Conservation (phyloP, 306 rosid species). For the Mucuna pruriens region DNA sequence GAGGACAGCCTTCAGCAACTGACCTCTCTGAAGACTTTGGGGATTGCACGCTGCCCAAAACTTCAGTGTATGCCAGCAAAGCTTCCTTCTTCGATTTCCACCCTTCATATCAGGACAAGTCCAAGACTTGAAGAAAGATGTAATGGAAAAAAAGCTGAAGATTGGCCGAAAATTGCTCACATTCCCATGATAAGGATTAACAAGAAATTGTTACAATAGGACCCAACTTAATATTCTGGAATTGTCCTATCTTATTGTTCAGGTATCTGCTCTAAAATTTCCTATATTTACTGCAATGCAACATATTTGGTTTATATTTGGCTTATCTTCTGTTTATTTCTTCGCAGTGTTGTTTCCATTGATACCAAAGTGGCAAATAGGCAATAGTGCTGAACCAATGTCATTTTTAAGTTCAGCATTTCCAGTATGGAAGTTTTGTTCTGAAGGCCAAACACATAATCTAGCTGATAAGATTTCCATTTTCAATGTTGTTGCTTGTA, state of each 20-base stretch:
- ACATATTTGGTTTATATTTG: neutral
- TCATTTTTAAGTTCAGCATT: neutral
- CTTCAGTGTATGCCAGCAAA: constrained; percentile 16
- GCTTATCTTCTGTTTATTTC: neutral
- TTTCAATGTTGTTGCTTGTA: neutral
- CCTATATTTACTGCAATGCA: neutral
- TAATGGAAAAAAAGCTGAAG: neutral
- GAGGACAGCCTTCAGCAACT: constrained; percentile 2
- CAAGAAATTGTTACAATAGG: neutral
- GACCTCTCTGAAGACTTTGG: constrained; percentile 16
- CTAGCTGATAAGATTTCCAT: neutral
- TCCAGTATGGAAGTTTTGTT: neutral
- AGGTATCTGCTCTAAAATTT: neutral
- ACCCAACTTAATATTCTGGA: neutral
- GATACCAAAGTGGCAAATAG: neutral
- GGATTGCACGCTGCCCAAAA: constrained; percentile 23
- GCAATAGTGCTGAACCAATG: neutral
- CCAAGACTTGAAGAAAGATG: constrained; percentile 23
- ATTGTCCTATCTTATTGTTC: neutral
- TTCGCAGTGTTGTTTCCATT: neutral
- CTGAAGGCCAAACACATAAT: neutral
- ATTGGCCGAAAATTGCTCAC: constrained; percentile 20
- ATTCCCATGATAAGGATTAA: constrained; percentile 15
- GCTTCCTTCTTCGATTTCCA: neutral
- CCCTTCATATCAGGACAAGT: neutral